These are phyloP conservation scores for Phylloporus arenicola DNA, from an alignment of 768 basidiomycete species.

Conservation along the genomic window DNA sequence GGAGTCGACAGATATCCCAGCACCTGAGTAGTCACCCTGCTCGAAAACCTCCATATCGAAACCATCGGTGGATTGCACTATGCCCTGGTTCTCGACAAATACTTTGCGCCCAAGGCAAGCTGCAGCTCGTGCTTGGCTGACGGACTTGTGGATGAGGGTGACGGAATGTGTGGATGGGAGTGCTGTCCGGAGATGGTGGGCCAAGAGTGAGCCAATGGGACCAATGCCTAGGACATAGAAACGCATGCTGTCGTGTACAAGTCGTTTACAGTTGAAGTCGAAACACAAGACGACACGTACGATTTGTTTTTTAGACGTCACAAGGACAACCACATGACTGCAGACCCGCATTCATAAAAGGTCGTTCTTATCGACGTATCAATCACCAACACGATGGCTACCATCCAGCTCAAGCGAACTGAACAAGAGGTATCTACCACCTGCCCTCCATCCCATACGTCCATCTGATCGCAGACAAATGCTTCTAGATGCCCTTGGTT, in stretches of 20 bases:
- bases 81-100: constrained; percentile 46
- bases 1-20: constrained; percentile 14
- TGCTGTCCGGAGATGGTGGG: constrained; percentile 67
- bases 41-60: constrained; percentile 51
- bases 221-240: constrained; percentile 78
- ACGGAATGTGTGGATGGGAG: constrained; percentile 50
- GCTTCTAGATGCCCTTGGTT: constrained; percentile 59
- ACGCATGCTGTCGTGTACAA: constrained; percentile 31
- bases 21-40: constrained; percentile 18
- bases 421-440: constrained; percentile 45
- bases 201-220: constrained; percentile 75
- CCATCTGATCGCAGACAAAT: neutral
- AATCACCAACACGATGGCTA: constrained; percentile 38
- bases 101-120: constrained; percentile 34
- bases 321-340: neutral
- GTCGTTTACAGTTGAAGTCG: neutral
- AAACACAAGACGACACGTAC: neutral
- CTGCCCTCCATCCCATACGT: neutral
- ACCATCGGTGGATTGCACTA: constrained; percentile 36
- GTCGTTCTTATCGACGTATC: constrained; percentile 10
- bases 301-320: constrained; percentile 2
- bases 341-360: constrained; percentile 9
- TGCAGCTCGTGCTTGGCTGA: constrained; percentile 34
- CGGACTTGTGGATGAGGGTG: constrained; percentile 62
- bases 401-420: constrained; percentile 53